phyloP scores from a whole-genome alignment of 768 basidiomycete genomes.

The Russula olivacea region DNA sequence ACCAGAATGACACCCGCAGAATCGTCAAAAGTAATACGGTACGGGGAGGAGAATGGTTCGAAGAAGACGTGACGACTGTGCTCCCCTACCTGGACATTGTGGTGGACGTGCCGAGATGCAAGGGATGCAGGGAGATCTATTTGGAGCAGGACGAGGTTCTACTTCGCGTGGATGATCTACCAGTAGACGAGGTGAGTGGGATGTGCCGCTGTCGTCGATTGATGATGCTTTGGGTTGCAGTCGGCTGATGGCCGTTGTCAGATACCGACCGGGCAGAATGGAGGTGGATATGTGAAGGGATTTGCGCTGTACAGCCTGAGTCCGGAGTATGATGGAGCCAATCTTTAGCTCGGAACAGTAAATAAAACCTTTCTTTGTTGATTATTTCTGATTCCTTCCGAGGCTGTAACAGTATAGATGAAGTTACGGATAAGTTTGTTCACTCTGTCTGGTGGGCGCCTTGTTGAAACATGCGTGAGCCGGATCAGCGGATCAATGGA shows the following conservation, averaged over 20 bases:
- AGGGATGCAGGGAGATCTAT: background rate
- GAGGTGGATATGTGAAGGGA: background rate
- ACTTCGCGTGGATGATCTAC: background rate
- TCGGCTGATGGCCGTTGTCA: background rate
- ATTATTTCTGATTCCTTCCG: no score
- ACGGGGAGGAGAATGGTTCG: background rate
- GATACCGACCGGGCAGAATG: background rate
- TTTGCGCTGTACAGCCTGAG: background rate
- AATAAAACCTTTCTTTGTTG: background rate
- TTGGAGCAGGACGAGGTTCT: conserved; percentile 8
- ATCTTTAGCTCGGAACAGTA: background rate
- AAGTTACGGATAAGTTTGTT: no score
- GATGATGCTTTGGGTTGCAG: background rate
- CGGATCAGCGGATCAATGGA: no score
- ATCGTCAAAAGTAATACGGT: background rate
- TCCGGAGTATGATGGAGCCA: no score
- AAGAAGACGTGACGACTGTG: conserved; percentile 1
- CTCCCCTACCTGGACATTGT: background rate
- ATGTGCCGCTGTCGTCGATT: background rate
- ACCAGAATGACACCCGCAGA: background rate
- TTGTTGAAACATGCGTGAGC: no score
- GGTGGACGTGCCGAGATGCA: background rate
- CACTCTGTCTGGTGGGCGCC: no score
- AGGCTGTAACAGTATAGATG: no score
- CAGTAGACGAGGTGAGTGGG: background rate